Percentiles rank a stretch among this genome's conserved stretches.
phyloP scores from a whole-genome alignment of 768 basidiomycete genomes.

The Gloeostereum incarnatum region DNA sequence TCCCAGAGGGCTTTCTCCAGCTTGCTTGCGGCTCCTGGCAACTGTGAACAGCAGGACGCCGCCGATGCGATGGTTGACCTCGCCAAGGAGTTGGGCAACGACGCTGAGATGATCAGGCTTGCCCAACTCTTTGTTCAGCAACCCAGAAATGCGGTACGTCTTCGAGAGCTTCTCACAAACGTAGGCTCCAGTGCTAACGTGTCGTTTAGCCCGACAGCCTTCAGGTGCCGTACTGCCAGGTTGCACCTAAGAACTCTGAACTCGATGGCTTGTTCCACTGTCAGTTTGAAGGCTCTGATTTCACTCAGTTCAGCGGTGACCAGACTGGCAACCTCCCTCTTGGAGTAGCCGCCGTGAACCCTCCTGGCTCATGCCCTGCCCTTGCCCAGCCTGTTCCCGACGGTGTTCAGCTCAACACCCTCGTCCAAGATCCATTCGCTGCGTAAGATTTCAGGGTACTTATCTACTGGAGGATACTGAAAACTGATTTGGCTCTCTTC shows the following conservation, averaged over 20 bases:
- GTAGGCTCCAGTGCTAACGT: background rate
- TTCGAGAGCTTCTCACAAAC: background rate
- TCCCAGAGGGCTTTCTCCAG: slow-evolving; percentile 33
- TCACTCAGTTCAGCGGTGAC: slow-evolving; percentile 30
- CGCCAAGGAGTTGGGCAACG: slow-evolving; percentile 27
- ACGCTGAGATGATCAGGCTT: slow-evolving; percentile 33
- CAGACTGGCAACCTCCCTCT: slow-evolving; percentile 37
- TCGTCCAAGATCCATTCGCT: slow-evolving; percentile 24
- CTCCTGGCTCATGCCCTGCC: slow-evolving; percentile 37
- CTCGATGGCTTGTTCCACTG: slow-evolving; percentile 47
- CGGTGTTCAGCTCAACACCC: slow-evolving; percentile 29
- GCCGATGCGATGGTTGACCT: slow-evolving; percentile 43
- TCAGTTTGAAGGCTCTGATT: slow-evolving; percentile 34
- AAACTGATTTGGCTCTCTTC: background rate
- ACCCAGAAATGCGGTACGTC: slow-evolving; percentile 37
- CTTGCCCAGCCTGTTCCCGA: slow-evolving; percentile 32
- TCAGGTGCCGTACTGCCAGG: slow-evolving; percentile 40
- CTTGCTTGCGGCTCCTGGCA: slow-evolving; percentile 33
- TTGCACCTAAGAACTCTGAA: slow-evolving; percentile 35
- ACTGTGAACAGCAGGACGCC: slow-evolving; percentile 37
- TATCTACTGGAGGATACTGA: no score
- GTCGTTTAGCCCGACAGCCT: slow-evolving; percentile 30
- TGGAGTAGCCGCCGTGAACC: slow-evolving; percentile 27
- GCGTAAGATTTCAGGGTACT: no score
- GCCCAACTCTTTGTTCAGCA: slow-evolving; percentile 41